Conservation (phyloP, 352 stramenopile species). For the Hyaloperonospora arabidopsidis region DNA sequence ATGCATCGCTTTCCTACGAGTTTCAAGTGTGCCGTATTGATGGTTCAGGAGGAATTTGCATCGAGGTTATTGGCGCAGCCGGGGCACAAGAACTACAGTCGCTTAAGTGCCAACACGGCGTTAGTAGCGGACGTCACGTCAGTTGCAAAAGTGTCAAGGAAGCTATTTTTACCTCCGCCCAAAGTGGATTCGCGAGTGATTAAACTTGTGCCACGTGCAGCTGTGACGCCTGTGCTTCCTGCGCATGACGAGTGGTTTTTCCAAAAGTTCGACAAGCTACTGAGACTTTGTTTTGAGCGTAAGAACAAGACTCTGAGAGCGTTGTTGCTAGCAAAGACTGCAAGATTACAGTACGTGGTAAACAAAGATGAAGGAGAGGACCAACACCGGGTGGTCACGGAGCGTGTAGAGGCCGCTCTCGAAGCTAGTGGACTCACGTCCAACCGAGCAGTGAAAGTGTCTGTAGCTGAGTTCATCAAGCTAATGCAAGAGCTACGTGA, state of each 20-base stretch:
- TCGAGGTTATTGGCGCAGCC: slow-evolving; percentile 62
- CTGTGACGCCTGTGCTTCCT: slow-evolving; percentile 13
- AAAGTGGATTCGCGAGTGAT: slow-evolving; percentile 83
- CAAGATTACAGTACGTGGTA: slow-evolving; percentile 29
- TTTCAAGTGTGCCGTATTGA: slow-evolving; percentile 58
- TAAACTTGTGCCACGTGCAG: slow-evolving; percentile 39
- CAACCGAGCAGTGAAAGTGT: slow-evolving; percentile 59
- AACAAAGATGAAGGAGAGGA: slow-evolving; percentile 17
- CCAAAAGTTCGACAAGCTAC: slow-evolving; percentile 66
- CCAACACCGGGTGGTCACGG: slow-evolving; percentile 32
- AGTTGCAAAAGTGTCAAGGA: slow-evolving; percentile 46
- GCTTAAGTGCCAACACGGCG: slow-evolving; percentile 71
- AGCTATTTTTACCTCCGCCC: slow-evolving; percentile 67
- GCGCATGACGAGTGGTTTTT: slow-evolving; percentile 43
- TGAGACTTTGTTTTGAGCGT: slow-evolving; percentile 67
- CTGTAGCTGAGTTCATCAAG: slow-evolving; percentile 48
- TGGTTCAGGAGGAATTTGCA: slow-evolving; percentile 84
- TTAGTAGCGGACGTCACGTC: slow-evolving; percentile 60
- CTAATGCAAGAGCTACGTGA: slow-evolving; percentile 43
- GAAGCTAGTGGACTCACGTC: slow-evolving; percentile 34
- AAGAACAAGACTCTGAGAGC: slow-evolving; percentile 86
- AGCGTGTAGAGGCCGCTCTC: slow-evolving; percentile 43
- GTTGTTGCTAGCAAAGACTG: slow-evolving; percentile 58
- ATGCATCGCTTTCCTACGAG: slow-evolving; percentile 48
- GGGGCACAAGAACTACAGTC: slow-evolving; percentile 70